Percentiles rank a stretch among this genome's conserved stretches.
These are phyloP conservation scores for Globisporangium sylvaticum DNA, from an alignment of 352 stramenopile genomes.

Conservation along the genomic window DNA sequence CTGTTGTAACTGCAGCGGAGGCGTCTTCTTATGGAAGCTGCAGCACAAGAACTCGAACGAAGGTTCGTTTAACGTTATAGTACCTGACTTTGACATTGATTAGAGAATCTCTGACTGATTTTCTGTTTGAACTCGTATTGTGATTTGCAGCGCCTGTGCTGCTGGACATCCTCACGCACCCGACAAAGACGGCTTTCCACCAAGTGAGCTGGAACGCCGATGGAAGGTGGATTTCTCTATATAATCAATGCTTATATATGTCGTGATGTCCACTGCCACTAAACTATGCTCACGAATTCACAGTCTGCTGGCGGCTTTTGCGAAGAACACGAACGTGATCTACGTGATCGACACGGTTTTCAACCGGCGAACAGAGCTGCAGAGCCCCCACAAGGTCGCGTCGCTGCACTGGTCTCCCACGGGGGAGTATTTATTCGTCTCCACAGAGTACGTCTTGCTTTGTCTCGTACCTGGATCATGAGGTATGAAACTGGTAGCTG, in stretches of 20 bases:
- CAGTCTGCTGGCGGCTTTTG: conserved; percentile 45
- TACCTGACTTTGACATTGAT: not conserved
- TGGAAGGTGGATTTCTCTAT: conserved; percentile 29
- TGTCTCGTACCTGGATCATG: not conserved
- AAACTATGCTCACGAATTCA: no score
- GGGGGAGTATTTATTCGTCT: conserved; percentile 80
- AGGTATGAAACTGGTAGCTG: not conserved
- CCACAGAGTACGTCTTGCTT: conserved; percentile 42
- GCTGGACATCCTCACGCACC: conserved; percentile 57
- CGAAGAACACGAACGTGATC: conserved; percentile 38
- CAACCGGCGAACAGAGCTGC: conserved; percentile 51
- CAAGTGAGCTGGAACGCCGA: conserved; percentile 72
- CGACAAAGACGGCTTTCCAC: conserved; percentile 39
- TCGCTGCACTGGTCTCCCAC: conserved; percentile 74
- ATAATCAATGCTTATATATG: no score
- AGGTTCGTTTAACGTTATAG: not conserved
- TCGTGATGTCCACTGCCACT: no score
- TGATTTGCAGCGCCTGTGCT: conserved; percentile 48
- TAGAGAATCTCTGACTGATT: not conserved
- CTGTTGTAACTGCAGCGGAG: conserved; percentile 23
- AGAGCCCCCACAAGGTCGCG: conserved; percentile 43
- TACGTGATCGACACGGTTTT: conserved; percentile 63
- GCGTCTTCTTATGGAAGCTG: conserved; percentile 71
- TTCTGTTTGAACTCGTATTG: no score
- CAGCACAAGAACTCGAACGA: conserved; percentile 30